Evolutionary conservation across 352 stramenopile species (phyloP).

Genomic region (Globisporangium canariense): DNA sequence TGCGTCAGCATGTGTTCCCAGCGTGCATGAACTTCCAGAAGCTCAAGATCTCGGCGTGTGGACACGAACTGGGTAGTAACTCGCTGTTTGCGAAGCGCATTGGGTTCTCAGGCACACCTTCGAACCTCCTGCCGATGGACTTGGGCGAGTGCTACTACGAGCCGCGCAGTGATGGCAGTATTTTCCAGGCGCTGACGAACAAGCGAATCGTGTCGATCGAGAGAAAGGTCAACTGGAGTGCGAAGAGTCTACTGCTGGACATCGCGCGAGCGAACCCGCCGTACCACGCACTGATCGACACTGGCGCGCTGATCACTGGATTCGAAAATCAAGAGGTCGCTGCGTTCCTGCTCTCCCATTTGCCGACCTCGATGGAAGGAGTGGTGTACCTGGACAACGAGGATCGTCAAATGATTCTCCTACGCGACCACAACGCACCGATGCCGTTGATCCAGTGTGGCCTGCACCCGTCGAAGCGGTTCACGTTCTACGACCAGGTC

Average conservation of each 20-base stretch:
- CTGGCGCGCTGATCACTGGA: conserved; percentile 89
- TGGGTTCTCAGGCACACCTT: conserved; percentile 99
- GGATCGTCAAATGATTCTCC: conserved; percentile 90
- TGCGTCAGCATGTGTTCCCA: conserved; percentile 98
- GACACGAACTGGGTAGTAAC: conserved; percentile 98
- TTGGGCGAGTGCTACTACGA: conserved; percentile 98
- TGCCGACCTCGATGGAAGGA: conserved; percentile 80
- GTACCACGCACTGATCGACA: conserved; percentile 90
- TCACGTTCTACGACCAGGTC: conserved; percentile 94
- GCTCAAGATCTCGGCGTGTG: conserved; percentile 98
- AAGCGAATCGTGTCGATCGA: conserved; percentile 87
- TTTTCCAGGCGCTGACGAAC: conserved; percentile 96
- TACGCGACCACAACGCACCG: conserved; percentile 93
- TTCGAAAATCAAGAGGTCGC: conserved; percentile 90
- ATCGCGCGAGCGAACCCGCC: conserved; percentile 67
- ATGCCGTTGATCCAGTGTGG: conserved; percentile 92
- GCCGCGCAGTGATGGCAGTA: conserved; percentile 97
- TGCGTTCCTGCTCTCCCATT: conserved; percentile 68
- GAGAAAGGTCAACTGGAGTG: conserved; percentile 80
- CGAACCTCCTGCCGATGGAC: conserved; percentile 98
- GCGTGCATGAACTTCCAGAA: conserved; percentile 98
- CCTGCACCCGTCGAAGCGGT: conserved; percentile 78
- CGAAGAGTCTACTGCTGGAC: conserved; percentile 69
- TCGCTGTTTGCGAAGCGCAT: conserved; percentile 97
- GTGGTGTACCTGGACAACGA: conserved; percentile 90